Conservation (phyloP, 2,329 filamentous ascomycete genomes). For the Cladophialophora chaetospira region DNA sequence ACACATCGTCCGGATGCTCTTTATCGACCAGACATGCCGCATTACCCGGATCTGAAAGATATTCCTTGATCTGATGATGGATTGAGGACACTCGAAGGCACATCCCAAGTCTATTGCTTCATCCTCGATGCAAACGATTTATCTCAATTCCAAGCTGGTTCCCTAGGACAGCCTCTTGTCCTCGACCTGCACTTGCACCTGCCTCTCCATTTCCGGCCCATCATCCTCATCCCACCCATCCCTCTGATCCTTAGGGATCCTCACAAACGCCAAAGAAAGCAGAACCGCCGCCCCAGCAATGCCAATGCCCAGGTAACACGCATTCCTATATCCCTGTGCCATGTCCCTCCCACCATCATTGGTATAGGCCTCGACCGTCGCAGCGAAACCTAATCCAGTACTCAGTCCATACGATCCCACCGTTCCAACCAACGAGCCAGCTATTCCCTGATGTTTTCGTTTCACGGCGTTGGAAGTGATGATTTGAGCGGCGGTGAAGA, state of each 20-base stretch:
- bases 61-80: no score
- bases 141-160: no score
- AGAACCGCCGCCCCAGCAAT: conserved; percentile 25
- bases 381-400: conserved; percentile 49
- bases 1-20: no score
- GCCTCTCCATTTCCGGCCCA: neutral
- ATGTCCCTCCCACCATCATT: conserved; percentile 22
- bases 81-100: no score
- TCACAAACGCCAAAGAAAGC: conserved; percentile 37
- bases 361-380: conserved; percentile 41
- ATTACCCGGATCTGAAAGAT: no score
- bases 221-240: conserved; percentile 38
- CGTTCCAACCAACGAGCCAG: conserved; percentile 53
- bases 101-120: no score
- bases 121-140: no score
- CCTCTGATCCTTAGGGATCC: conserved; percentile 38
- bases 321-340: conserved; percentile 38
- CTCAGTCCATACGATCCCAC: conserved; percentile 48
- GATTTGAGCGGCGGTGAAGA: conserved; percentile 55
- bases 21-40: no score
- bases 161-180: neutral
- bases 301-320: conserved; percentile 12
- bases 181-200: neutral
- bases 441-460: conserved; percentile 39
- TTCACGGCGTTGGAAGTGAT: conserved; percentile 56